Evolutionary conservation across 2,329 filamentous ascomycete genomes (phyloP).

Genomic region (Fusarium sp.): DNA sequence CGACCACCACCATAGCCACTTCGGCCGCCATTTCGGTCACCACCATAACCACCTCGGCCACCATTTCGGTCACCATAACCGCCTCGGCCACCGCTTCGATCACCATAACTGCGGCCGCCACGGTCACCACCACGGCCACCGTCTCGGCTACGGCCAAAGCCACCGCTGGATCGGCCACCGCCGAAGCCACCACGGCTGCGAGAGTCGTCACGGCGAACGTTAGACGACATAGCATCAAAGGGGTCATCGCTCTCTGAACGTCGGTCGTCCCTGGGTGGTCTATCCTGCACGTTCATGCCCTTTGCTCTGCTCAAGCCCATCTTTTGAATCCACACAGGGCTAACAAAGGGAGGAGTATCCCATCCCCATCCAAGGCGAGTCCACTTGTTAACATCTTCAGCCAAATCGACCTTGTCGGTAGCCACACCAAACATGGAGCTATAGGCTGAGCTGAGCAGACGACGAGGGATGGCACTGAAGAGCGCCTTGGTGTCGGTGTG

Average conservation of each 20-base stretch:
- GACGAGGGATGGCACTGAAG: conserved; percentile 58
- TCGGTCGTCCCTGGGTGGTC: conserved; percentile 10
- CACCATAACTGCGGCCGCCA: conserved; percentile 22
- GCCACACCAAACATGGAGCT: conserved; percentile 69
- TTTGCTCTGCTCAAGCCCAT: conserved; percentile 51
- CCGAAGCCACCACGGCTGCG: conserved; percentile 28
- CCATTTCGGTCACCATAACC: conserved; percentile 1
- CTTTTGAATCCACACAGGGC: conserved; percentile 47
- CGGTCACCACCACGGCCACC: no score
- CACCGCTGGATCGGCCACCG: conserved; percentile 31
- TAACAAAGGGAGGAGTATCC: conserved; percentile 61
- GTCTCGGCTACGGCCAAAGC: conserved; percentile 6
- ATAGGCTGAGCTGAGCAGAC: conserved; percentile 63
- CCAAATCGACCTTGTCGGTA: conserved; percentile 58
- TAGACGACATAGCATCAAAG: conserved; percentile 49
- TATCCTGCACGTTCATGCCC: conserved; percentile 55
- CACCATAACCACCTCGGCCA: conserved; percentile 23
- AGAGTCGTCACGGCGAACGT: conserved; percentile 47
- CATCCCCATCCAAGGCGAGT: conserved; percentile 66
- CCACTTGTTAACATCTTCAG: conserved; percentile 70
- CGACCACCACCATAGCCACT: conserved; percentile 37
- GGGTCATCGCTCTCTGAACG: conserved; percentile 21
- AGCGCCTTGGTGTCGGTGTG: conserved; percentile 62
- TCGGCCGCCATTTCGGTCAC: neutral
- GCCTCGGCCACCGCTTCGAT: conserved; percentile 17